phyloP scores from a whole-genome alignment of 352 stramenopile genomes.

The Phytophthora podocarpi region DNA sequence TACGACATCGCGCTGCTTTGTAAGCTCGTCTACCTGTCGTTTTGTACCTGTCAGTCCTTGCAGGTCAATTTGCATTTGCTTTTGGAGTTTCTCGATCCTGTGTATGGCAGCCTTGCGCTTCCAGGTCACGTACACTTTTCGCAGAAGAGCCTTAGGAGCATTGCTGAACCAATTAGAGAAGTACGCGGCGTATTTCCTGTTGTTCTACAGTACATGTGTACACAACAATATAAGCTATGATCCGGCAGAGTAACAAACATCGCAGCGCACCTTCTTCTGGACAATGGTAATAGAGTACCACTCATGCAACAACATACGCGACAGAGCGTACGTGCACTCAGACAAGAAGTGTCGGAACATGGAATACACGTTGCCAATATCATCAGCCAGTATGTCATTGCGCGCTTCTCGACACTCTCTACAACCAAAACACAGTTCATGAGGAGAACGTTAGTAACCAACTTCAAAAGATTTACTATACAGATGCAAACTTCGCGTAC shows the following conservation, averaged over 20 bases:
- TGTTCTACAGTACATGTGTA: constrained; percentile 42
- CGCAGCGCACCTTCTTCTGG: constrained; percentile 59
- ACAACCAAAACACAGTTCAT: background rate
- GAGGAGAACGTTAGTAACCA: background rate
- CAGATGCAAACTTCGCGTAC: constrained; percentile 31
- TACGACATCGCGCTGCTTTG: constrained; percentile 46
- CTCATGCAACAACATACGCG: constrained; percentile 63
- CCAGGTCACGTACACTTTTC: constrained; percentile 61
- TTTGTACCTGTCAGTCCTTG: constrained; percentile 45
- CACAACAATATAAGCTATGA: no score
- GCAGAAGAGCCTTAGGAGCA: constrained; percentile 56
- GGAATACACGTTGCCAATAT: constrained; percentile 62
- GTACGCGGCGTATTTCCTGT: constrained; percentile 74
- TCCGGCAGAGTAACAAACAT: background rate
- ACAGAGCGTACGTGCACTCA: constrained; percentile 48
- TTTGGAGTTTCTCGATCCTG: constrained; percentile 41
- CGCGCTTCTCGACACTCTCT: constrained; percentile 50
- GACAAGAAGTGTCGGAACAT: constrained; percentile 60
- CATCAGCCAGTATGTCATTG: constrained; percentile 58
- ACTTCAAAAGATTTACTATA: background rate
- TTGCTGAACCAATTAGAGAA: constrained; percentile 75
- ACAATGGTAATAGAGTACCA: constrained; percentile 68
- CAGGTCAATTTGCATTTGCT: constrained; percentile 42
- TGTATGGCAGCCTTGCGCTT: constrained; percentile 39
- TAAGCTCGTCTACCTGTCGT: constrained; percentile 61